Evolutionary conservation across 2,329 filamentous ascomycete genomes (phyloP).

Genomic region (Epichloe typhina): DNA sequence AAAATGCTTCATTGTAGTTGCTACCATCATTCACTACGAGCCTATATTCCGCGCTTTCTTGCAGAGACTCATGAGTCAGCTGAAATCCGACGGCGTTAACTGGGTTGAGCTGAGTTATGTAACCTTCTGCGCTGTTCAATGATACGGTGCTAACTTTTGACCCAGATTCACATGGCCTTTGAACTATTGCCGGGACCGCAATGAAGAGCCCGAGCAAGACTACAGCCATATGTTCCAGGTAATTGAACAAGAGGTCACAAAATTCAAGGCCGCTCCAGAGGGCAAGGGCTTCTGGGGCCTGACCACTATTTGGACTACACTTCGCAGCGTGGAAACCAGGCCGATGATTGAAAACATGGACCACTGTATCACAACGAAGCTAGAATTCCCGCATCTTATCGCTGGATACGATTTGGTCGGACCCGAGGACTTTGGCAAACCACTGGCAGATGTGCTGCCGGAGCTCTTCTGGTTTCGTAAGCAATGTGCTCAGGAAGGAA

Average conservation of each 20-base stretch:
- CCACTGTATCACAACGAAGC: slow-evolving; percentile 70
- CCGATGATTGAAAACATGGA: slow-evolving; percentile 71
- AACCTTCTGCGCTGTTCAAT: neutral
- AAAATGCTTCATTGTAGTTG: slow-evolving; percentile 59
- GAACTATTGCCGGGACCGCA: slow-evolving; percentile 52
- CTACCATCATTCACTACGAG: slow-evolving; percentile 74
- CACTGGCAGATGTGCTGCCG: slow-evolving; percentile 64
- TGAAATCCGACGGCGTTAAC: slow-evolving; percentile 69
- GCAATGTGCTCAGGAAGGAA: slow-evolving; percentile 60
- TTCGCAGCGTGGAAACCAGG: slow-evolving; percentile 51
- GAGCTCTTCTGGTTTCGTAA: slow-evolving; percentile 91
- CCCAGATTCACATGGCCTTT: slow-evolving; percentile 56
- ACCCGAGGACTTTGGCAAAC: slow-evolving; percentile 67
- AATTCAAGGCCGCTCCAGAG: slow-evolving; percentile 58
- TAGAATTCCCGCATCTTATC: slow-evolving; percentile 64
- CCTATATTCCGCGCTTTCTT: slow-evolving; percentile 74
- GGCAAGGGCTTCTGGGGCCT: slow-evolving; percentile 74
- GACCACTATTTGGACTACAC: slow-evolving; percentile 70
- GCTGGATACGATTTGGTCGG: slow-evolving; percentile 85
- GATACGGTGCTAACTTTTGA: neutral
- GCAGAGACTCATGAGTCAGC: slow-evolving; percentile 52
- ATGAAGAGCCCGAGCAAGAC: slow-evolving; percentile 52
- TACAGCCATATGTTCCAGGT: slow-evolving; percentile 58
- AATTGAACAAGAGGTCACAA: slow-evolving; percentile 63
- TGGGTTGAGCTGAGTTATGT: slow-evolving; percentile 64